phyloP scores from a whole-genome alignment of 2,329 filamentous ascomycete genomes.

The Didymellaceae sp. region DNA sequence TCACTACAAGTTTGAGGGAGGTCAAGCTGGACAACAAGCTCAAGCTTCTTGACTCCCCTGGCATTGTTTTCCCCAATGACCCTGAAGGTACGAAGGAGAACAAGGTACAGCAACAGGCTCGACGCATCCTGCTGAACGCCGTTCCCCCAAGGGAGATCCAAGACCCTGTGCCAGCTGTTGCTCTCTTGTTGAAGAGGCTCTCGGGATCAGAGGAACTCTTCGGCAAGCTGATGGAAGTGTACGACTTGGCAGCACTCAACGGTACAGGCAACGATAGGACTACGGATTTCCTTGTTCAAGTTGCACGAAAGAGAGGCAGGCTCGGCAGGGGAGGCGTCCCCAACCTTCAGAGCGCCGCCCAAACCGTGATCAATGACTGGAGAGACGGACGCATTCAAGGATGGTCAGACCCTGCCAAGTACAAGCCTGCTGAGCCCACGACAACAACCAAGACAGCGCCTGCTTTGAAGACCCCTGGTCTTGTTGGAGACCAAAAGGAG shows the following conservation, averaged over 20 bases:
- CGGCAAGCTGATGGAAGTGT: constrained; percentile 79
- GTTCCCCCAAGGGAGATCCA: constrained; percentile 93
- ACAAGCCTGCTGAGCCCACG: constrained; percentile 60
- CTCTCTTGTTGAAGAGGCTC: constrained; percentile 81
- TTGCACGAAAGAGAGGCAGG: constrained; percentile 89
- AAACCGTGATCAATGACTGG: constrained; percentile 96
- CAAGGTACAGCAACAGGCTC: constrained; percentile 75
- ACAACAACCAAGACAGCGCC: constrained; percentile 49
- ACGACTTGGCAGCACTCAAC: constrained; percentile 82
- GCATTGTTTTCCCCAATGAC: constrained; percentile 85
- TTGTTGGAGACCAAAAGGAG: constrained; percentile 71
- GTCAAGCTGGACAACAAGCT: constrained; percentile 96
- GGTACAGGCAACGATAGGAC: constrained; percentile 73
- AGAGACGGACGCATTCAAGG: constrained; percentile 93
- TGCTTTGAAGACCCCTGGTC: constrained; percentile 33
- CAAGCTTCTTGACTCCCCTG: constrained; percentile 90
- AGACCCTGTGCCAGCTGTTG: constrained; percentile 87
- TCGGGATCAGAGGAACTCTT: constrained; percentile 75
- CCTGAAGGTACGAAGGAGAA: constrained; percentile 54
- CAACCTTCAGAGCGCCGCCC: constrained; percentile 85
- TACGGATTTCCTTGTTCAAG: constrained; percentile 91
- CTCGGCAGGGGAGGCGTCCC: constrained; percentile 89
- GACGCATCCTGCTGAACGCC: constrained; percentile 86
- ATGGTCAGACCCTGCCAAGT: constrained; percentile 79
- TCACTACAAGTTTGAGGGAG: constrained; percentile 85